Evolutionary conservation across 202 grass and related monocot species (phyloP), one percentile per base, ranked within the genome.

Genomic region (Alloteropsis angusta): DNA sequence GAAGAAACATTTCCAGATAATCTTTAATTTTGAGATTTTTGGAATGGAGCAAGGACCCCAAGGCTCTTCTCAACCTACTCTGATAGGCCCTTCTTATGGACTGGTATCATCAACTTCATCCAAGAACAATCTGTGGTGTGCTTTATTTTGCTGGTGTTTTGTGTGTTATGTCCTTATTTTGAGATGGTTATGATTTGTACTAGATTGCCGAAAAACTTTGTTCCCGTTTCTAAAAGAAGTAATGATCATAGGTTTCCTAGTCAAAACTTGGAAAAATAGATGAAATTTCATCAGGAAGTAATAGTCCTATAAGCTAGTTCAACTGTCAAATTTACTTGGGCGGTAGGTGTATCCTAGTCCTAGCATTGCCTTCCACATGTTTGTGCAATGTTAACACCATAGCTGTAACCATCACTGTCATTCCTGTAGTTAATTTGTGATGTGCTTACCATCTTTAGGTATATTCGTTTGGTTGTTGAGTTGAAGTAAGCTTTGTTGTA

Each of bases 91-190:
- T 48, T 71, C 35, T 45, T 55, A 35, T 76, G 72, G 52, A 54
- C 25, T 37, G 43, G 26, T 75, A 68, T 23, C 49, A 43, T 64
- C 23, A 62, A 75, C 53, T 83, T 60, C 35, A 68, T 60, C 43
- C 80, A 68, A 80, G 9, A 76, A 71, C 71, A 59, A 34, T 71
- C 16, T 81, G 55, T 80, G 77, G 82, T 81, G 56, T 81, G 77
- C 18, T 39, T 85, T 76, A 65, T 59, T 84, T 75, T 81, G 54
- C 37, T 45, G 47, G 47, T 65, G 22, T 72, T 34, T 57, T 78
- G 73, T 67, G 41, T 34, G 42, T 72, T 70, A 45, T 41, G 19
- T 66, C 30, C 64, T 70, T 86, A 14, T 10, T 43, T 68, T 45
- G 63, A 66, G 61, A 56, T 62, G 60, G 71, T 28, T 67, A 9